These are phyloP conservation scores for Mortierella sp. DNA, from an alignment of 371 early-diverging fungal species.

Conservation along the genomic window DNA sequence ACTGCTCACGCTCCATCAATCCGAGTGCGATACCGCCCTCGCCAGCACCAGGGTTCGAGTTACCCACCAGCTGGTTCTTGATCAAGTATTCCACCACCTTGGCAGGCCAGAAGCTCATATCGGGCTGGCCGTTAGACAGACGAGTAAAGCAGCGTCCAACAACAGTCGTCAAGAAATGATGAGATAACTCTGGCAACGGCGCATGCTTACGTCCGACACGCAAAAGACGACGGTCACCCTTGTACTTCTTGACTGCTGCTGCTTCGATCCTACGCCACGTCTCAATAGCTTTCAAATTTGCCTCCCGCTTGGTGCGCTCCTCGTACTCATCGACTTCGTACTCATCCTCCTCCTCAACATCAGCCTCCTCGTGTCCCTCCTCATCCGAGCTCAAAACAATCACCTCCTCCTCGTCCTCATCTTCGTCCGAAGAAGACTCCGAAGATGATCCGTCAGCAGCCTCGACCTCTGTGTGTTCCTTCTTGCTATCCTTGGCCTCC, in stretches of 20 bases:
- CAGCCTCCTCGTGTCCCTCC: constrained; percentile 27
- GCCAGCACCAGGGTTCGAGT: constrained; percentile 63
- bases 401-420: constrained; percentile 28
- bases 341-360: constrained; percentile 44
- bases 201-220: constrained; percentile 36
- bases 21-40: constrained; percentile 65
- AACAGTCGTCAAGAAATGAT: constrained; percentile 63
- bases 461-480: constrained; percentile 16
- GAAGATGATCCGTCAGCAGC: constrained; percentile 35
- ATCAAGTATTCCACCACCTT: constrained; percentile 67
- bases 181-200: constrained; percentile 62
- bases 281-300: constrained; percentile 23
- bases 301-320: constrained; percentile 33
- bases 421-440: constrained; percentile 50
- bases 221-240: constrained; percentile 32
- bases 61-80: constrained; percentile 61
- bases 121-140: constrained; percentile 53
- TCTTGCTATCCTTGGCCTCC: constrained; percentile 15
- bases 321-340: constrained; percentile 28
- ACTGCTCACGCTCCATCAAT: constrained; percentile 68
- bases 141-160: constrained; percentile 59
- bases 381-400: constrained; percentile 29
- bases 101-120: constrained; percentile 66
- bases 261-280: constrained; percentile 34
- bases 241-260: constrained; percentile 29